A percentile compares a stretch with the other conserved stretches of the same genome.
Evolutionary conservation across 306 rosid species (phyloP).

Genomic region (Malus fusca): DNA sequence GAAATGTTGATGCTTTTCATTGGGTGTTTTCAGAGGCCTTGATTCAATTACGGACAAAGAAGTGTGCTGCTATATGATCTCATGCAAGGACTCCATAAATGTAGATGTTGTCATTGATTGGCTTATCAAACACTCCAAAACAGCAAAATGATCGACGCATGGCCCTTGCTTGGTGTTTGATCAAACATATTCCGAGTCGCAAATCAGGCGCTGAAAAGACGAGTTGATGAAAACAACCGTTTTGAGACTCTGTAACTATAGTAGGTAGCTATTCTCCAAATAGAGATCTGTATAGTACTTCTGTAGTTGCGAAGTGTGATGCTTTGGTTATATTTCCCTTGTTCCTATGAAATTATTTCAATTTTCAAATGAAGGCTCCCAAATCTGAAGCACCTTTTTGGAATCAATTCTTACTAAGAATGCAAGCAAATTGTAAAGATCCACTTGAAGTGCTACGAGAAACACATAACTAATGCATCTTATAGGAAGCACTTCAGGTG

Average conservation of each 20-base stretch:
- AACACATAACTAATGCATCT: too few species aligned
- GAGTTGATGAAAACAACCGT: background rate
- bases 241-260: background rate
- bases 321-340: background rate
- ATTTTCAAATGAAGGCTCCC: background rate
- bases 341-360: background rate
- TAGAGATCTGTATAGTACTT: background rate
- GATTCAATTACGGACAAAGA: constrained; percentile 72
- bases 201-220: constrained; percentile 1
- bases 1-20: constrained; percentile 8
- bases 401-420: too few species aligned
- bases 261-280: background rate
- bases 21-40: constrained; percentile 59
- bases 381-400: background rate
- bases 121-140: constrained; percentile 93
- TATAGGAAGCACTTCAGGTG: accelerated
- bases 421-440: too few species aligned
- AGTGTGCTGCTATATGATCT: constrained; percentile 91
- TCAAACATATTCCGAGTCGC: background rate
- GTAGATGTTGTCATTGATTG: constrained; percentile 89
- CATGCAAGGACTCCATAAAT: constrained; percentile 94
- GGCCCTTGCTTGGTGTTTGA: constrained; percentile 1
- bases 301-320: background rate
- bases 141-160: constrained; percentile 42
- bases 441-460: too few species aligned